Percentiles rank a stretch among this genome's conserved stretches.
These are phyloP conservation scores for Phytophthora pini DNA, from an alignment of 352 stramenopile species.

Conservation along the genomic window DNA sequence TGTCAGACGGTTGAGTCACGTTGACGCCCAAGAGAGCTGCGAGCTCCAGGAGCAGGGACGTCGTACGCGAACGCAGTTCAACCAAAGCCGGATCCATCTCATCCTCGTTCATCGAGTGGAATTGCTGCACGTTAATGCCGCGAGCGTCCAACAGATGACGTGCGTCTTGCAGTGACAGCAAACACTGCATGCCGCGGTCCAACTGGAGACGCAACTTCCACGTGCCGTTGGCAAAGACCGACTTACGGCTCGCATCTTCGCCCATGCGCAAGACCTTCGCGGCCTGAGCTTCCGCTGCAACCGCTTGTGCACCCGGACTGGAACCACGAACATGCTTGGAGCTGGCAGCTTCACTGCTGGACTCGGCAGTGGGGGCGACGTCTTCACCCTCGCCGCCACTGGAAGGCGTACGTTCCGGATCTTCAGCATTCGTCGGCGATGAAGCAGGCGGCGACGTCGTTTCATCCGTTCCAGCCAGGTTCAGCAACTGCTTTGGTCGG, in stretches of 20 bases:
- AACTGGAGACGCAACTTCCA: constrained; percentile 79
- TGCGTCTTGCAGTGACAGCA: constrained; percentile 83
- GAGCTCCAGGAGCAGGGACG: constrained; percentile 72
- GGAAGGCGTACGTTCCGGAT: constrained; percentile 29
- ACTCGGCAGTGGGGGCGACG: constrained; percentile 24
- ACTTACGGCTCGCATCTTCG: constrained; percentile 46
- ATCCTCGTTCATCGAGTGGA: constrained; percentile 76
- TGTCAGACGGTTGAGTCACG: constrained; percentile 24
- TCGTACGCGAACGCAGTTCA: constrained; percentile 72
- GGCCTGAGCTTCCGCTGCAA: constrained; percentile 31
- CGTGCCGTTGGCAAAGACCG: constrained; percentile 78
- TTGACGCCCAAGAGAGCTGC: constrained; percentile 67
- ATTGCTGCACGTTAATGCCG: constrained; percentile 86
- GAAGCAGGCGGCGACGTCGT: constrained; percentile 14
- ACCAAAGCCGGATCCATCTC: constrained; percentile 79
- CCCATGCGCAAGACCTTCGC: constrained; percentile 70
- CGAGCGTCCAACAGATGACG: constrained; percentile 84
- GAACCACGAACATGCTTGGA: constrained; percentile 27
- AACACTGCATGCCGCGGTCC: constrained; percentile 75
- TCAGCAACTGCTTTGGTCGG: constrained; percentile 73
- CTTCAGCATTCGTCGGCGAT: constrained; percentile 17
- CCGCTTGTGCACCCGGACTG: constrained; percentile 33
- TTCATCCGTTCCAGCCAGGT: constrained; percentile 38
- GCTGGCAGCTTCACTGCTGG: constrained; percentile 36
- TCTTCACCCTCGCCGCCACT: constrained; percentile 19